A percentile compares a stretch with the other conserved stretches of the same genome.
Evolutionary conservation across 208 protist genomes (phyloP).

Genomic region (Acanthamoeba quina): DNA sequence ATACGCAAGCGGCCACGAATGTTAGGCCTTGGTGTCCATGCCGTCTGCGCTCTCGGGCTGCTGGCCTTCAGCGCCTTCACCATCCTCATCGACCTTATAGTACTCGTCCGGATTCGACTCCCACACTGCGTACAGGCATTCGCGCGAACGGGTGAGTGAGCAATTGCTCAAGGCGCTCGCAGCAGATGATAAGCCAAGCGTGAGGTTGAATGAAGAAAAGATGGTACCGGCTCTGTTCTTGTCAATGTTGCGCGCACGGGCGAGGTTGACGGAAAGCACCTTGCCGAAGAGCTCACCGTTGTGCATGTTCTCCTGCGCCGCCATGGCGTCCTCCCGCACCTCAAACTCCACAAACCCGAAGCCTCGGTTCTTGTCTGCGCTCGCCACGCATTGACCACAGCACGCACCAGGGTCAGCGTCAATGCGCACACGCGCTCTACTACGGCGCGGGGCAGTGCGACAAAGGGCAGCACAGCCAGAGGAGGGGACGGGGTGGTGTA

Average conservation of each 20-base stretch:
- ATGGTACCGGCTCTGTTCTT: constrained; percentile 47
- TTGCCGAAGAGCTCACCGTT: constrained; percentile 89
- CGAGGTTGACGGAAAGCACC: constrained; percentile 86
- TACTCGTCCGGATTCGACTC: constrained; percentile 66
- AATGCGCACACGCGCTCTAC: neutral
- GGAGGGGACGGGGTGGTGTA: neutral
- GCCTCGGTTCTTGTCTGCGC: constrained; percentile 85
- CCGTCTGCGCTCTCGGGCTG: neutral
- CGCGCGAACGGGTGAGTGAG: neutral
- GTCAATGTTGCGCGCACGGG: constrained; percentile 13
- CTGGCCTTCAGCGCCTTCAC: neutral
- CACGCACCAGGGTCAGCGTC: neutral
- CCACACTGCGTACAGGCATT: constrained; percentile 32
- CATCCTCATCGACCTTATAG: constrained; percentile 30
- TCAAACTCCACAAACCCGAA: constrained; percentile 93
- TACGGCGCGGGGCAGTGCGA: neutral
- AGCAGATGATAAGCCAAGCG: neutral
- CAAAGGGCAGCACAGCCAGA: neutral
- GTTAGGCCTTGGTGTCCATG: constrained; percentile 59
- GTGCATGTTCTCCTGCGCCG: constrained; percentile 92
- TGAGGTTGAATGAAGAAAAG: neutral
- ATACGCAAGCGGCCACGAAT: neutral
- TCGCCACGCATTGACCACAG: neutral
- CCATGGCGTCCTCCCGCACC: constrained; percentile 85
- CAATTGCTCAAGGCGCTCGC: neutral